phyloP scores from a whole-genome alignment of 164 flowering plant species.

The Vitis vinifera region DNA sequence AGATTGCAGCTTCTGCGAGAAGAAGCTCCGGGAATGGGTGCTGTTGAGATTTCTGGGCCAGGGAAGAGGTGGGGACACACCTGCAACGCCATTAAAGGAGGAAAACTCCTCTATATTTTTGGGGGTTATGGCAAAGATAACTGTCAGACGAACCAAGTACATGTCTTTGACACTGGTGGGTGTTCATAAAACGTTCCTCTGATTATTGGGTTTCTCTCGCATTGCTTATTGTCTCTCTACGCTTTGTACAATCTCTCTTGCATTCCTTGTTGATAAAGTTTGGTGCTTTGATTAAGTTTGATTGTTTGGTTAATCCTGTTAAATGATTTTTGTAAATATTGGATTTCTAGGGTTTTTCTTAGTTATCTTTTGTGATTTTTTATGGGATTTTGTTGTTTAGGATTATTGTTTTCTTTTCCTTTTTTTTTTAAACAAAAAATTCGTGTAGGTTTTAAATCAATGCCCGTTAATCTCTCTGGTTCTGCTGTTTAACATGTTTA shows the following conservation, averaged over 20 bases:
- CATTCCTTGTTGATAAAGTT: slow-evolving; percentile 1
- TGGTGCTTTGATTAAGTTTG: neutral
- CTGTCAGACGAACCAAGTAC: slow-evolving; percentile 86
- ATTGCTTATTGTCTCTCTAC: neutral
- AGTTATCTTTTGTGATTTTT: no score
- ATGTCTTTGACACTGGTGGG: slow-evolving; percentile 84
- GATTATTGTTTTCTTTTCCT: no score
- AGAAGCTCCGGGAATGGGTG: slow-evolving; percentile 10
- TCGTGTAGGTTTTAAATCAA: no score
- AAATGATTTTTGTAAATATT: no score
- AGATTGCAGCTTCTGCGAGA: slow-evolving; percentile 22
- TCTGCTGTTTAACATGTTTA: neutral
- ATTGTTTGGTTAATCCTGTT: neutral
- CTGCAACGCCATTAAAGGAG: slow-evolving; percentile 84
- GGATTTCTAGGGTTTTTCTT: no score
- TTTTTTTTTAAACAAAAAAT: no score
- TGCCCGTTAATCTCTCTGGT: neutral
- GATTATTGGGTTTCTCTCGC: neutral
- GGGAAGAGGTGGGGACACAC: slow-evolving; percentile 98
- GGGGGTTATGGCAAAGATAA: slow-evolving; percentile 90
- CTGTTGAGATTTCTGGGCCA: slow-evolving; percentile 48
- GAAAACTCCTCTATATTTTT: slow-evolving; percentile 75
- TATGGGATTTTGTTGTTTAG: no score
- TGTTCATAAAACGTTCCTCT: neutral
- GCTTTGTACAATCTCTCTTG: neutral